Evolutionary conservation across 177 flowering plant genomes (phyloP).

Genomic region (Vitis hybrid): DNA sequence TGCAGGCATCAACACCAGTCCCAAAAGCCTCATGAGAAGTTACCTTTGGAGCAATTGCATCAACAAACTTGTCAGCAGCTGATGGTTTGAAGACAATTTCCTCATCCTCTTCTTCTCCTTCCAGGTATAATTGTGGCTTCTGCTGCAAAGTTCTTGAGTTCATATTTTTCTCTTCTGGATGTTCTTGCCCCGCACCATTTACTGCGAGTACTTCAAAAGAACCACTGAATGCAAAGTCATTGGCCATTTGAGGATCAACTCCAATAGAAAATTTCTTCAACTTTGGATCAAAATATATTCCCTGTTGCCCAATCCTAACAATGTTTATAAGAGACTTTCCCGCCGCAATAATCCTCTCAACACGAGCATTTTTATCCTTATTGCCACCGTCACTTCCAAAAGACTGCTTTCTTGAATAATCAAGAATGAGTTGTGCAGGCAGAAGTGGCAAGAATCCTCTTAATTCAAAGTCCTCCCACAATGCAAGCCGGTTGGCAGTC

Average conservation of each 20-base stretch:
- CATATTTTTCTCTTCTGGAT: constrained; percentile 21
- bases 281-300: constrained; percentile 59
- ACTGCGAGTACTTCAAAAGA: constrained; percentile 18
- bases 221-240: constrained; percentile 23
- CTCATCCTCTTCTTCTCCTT: constrained; percentile 93
- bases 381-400: constrained; percentile 53
- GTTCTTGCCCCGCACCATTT: constrained; percentile 27
- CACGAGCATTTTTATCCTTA: constrained; percentile 67
- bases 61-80: constrained; percentile 51
- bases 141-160: constrained; percentile 25
- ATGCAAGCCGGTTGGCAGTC: constrained; percentile 73
- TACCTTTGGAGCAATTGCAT: constrained; percentile 26
- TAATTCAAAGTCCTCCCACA: constrained; percentile 90
- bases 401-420: constrained; percentile 75
- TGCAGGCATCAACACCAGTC: constrained; percentile 26
- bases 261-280: constrained; percentile 68
- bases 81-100: constrained; percentile 90
- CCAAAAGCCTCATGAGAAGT: constrained; percentile 29
- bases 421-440: constrained; percentile 82
- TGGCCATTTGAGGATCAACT: constrained; percentile 39
- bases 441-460: constrained; percentile 89
- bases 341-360: constrained; percentile 81
- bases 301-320: constrained; percentile 54
- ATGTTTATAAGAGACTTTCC: constrained; percentile 71
- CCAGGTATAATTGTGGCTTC: constrained; percentile 25